Evolutionary conservation across 805 yeast species (phyloP), one percentile per base, ranked within the genome.

Genomic region (Cyberlindnera samutprakarnensis): DNA sequence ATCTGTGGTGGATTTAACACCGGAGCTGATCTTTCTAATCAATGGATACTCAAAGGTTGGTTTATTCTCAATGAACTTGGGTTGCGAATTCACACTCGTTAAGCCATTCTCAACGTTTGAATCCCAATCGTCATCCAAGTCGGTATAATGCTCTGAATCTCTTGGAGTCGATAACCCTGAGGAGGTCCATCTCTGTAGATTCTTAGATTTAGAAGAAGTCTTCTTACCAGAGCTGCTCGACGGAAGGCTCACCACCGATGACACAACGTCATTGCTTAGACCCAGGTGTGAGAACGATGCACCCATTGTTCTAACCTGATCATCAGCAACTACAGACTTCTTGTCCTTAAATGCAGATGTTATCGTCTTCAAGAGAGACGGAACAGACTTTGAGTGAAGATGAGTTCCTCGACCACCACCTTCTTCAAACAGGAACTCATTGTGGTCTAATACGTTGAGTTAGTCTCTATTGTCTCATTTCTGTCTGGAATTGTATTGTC

Each of bases 101-200:
- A 49, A 26, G 5, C 48, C 56, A 38, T 61, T 64, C 28, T 70
- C 74, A 34, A 71, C 76, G 27, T 76, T 79, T 10, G 90, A 94
- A 54, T 86, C 90, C 96, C 96, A 87, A 56, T 86, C 96, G 45
- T 83, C 94, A 53, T 87, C 95, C 36, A 78, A 61, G 51, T 87
- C 95, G 27, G 75, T 63, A 49, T 78, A 80, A 35, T 54, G 56
- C 29, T 40, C 51, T 20, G 59, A 55, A 26, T 44, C 49, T 28
- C 57, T 51, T 6, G 54, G 56, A 16, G 49, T 38, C 11, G 47
- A 37, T 10, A 43, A 34, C 3, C 32, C 35, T 6, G 40, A 32
- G 15, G 41, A 28, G 7, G 23, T 14, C 13, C 30, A 33, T 18
- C 26, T 33, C n/a, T 33, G 39, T 3, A 39, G 41, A 8, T 33